Conservation (phyloP, 2,329 filamentous ascomycete genomes). For the Claviceps quebecensis region DNA sequence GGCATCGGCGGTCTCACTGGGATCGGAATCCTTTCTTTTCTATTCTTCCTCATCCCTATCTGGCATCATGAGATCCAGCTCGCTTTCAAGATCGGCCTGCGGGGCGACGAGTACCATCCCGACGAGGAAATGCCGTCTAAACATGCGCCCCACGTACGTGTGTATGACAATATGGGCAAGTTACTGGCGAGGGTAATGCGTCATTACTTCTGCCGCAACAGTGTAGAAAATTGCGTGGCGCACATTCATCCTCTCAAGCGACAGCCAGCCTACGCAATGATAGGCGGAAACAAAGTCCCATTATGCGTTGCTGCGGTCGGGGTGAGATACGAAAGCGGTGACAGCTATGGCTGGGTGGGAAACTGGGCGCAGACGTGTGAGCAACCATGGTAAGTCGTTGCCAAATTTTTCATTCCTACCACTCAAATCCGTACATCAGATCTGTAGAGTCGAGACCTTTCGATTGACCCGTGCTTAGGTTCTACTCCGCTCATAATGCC, state of each 20-base stretch:
- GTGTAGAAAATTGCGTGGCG: not conserved
- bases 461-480: not conserved
- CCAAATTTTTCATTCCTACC: not conserved
- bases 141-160: not conserved
- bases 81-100: not conserved
- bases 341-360: conserved; percentile 1
- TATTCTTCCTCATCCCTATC: not conserved
- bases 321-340: not conserved
- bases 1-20: not conserved
- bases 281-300: not conserved
- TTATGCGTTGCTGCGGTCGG: not conserved
- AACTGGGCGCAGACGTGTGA: conserved; percentile 3
- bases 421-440: not conserved
- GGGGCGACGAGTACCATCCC: not conserved
- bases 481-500: conserved; percentile 3
- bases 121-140: not conserved
- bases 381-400: conserved; percentile 1
- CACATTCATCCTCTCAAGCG: not conserved
- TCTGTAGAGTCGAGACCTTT: not conserved
- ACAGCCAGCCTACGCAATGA: not conserved
- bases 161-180: not conserved
- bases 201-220: accelerated
- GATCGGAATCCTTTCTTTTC: not conserved
- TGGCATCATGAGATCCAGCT: not conserved
- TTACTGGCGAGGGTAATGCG: not conserved